Base-by-base conservation (phyloP, 805 yeast species). In the Starmera dryadoides region DNA sequence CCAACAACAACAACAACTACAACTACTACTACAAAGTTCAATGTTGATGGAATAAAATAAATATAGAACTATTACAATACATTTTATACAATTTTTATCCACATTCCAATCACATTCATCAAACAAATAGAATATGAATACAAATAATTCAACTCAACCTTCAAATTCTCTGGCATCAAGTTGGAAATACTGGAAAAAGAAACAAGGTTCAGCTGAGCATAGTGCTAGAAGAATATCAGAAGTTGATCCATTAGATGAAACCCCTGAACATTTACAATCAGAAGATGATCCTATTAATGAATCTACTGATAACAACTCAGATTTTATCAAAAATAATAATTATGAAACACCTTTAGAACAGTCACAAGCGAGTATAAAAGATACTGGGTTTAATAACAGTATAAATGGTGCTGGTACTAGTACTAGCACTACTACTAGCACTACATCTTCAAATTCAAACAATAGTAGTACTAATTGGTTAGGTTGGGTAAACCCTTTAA, bases 131-230 rank as follows among this genome's bases (percentile, higher is more conserved):
- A n/a, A n/a, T n/a, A n/a, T n/a, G n/a, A n/a, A n/a, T n/a, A 18
- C 22, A 18, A 9, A 20, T 19, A 31, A 14, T 18, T n/a, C n/a
- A 18, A 31, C 10, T 4, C 36, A 26, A 26, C 18, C 12, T 20
- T 5, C 26, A 7, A 20, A 35, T 11, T 14, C 39, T 35, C 26
- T 47, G 17, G 49, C 40, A 14, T 32, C 44, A 18, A 38, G 50
- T 37, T 51, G 56, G 56, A 31, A 39, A 9, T 42, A 42, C 29
- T 51, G 56, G 56, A 51, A 51, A 42, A 42, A 39, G 34, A 37
- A 42, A 15, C 50, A 48, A 35, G 54, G 53, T 17, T 49, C 54
- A 1, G 51, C 52, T 7, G 49, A 48, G 30, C 37, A 41, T 16
- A 35, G 34, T 4, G 39, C 29, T 32, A 40, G 50, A 15, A 42